Evolutionary conservation across 2,329 filamentous ascomycete species (phyloP).

Genomic region (Cercospora sp.): DNA sequence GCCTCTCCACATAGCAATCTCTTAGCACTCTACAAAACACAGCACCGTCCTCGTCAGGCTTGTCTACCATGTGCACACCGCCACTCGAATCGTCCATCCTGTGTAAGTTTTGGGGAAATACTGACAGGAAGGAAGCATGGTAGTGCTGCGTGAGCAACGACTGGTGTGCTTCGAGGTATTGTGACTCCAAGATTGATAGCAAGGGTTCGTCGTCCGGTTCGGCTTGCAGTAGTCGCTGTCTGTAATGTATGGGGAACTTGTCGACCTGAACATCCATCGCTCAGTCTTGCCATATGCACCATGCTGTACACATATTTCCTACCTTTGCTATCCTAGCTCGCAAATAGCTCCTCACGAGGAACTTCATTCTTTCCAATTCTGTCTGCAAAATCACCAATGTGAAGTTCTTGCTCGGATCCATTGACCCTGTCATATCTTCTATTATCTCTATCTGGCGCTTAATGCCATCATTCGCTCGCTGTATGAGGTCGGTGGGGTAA

Average conservation of each 20-base stretch:
- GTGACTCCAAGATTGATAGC: slow-evolving; percentile 72
- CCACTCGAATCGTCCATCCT: slow-evolving; percentile 88
- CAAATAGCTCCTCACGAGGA: slow-evolving; percentile 78
- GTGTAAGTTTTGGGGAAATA: slow-evolving; percentile 77
- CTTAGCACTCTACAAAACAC: slow-evolving; percentile 78
- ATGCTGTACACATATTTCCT: neutral
- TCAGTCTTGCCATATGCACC: neutral
- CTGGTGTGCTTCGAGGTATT: slow-evolving; percentile 83
- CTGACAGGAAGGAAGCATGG: slow-evolving; percentile 75
- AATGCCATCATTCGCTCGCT: slow-evolving; percentile 8
- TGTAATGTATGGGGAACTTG: slow-evolving; percentile 71
- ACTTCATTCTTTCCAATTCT: slow-evolving; percentile 92
- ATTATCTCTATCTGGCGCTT: slow-evolving; percentile 39
- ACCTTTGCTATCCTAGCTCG: slow-evolving; percentile 80
- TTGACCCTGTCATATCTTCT: slow-evolving; percentile 69
- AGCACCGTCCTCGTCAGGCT: slow-evolving; percentile 76
- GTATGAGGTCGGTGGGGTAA: slow-evolving; percentile 74
- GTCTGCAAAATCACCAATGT: slow-evolving; percentile 93
- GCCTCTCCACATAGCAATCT: slow-evolving; percentile 65
- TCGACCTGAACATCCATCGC: slow-evolving; percentile 60
- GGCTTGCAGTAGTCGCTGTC: slow-evolving; percentile 47
- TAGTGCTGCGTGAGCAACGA: slow-evolving; percentile 83
- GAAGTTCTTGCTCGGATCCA: slow-evolving; percentile 91
- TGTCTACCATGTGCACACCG: slow-evolving; percentile 88
- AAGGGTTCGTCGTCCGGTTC: slow-evolving; percentile 37